Evolutionary conservation across 2,329 filamentous ascomycete species (phyloP).

Genomic region (Calonectria naviculata): DNA sequence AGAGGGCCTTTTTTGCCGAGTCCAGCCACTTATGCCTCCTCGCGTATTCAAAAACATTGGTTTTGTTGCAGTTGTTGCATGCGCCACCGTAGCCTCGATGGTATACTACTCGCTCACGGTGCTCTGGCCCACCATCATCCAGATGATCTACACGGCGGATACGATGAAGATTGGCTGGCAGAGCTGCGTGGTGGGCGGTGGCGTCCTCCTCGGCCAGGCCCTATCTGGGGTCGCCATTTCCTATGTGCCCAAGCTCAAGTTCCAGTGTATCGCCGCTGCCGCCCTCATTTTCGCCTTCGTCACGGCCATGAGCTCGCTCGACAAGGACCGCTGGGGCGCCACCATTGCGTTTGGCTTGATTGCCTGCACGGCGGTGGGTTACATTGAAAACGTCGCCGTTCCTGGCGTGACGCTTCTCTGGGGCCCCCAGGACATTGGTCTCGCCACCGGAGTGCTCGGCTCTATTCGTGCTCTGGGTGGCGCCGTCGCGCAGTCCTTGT

Average conservation of each 20-base stretch:
- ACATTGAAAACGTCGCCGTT: conserved; percentile 53
- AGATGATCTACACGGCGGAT: conserved; percentile 52
- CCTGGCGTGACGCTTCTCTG: conserved; percentile 57
- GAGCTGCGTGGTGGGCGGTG: conserved; percentile 53
- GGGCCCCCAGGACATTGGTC: conserved; percentile 58
- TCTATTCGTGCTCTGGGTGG: conserved; percentile 57
- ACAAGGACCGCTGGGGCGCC: conserved; percentile 39
- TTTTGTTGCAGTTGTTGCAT: conserved; percentile 51
- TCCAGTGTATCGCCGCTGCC: conserved; percentile 46
- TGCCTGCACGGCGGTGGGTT: conserved; percentile 47
- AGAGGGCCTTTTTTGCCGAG: conserved; percentile 49
- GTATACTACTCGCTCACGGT: conserved; percentile 57
- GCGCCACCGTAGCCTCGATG: conserved; percentile 54
- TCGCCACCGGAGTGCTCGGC: conserved; percentile 56
- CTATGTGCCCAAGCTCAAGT: conserved; percentile 50
- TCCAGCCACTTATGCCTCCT: conserved; percentile 54
- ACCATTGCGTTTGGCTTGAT: conserved; percentile 48
- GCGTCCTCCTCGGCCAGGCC: conserved; percentile 53
- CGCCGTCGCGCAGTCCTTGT: conserved; percentile 50
- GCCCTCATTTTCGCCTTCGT: conserved; percentile 46
- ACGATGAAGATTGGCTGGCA: conserved; percentile 53
- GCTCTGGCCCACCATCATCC: conserved; percentile 57
- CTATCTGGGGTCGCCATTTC: conserved; percentile 49
- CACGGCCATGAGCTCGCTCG: conserved; percentile 44
- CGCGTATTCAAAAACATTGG: conserved; percentile 54